Evolutionary conservation across 371 early-diverging fungal genomes (phyloP).

Genomic region (Apophysomyces sp.): DNA sequence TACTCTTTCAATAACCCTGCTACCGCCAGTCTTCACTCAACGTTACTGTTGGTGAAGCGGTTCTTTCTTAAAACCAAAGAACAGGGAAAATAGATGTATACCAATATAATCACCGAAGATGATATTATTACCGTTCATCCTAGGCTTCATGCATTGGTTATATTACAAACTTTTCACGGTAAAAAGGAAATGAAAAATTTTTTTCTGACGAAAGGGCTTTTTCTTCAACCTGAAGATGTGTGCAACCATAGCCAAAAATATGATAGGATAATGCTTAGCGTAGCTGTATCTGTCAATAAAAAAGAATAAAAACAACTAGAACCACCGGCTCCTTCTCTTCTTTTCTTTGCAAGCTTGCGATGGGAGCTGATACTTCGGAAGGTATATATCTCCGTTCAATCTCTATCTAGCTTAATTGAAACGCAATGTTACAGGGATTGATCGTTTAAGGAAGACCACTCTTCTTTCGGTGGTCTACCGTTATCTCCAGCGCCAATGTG

Average conservation of each 20-base stretch:
- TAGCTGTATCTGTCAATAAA: not conserved
- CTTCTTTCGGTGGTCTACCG: constrained; percentile 6
- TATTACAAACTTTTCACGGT: constrained; percentile 6
- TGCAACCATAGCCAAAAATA: not conserved
- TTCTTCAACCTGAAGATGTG: constrained; percentile 3
- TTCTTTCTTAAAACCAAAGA: constrained; percentile 23
- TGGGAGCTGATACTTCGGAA: not conserved
- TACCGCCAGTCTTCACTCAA: constrained; percentile 30
- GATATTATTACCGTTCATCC: constrained; percentile 25
- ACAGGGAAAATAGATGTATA: constrained; percentile 26
- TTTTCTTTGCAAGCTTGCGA: not conserved
- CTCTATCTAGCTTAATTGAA: constrained; percentile 1
- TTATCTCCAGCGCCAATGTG: constrained; percentile 14
- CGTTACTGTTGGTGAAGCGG: constrained; percentile 16
- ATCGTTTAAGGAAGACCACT: not conserved
- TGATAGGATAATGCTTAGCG: not conserved
- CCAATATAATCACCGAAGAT: constrained; percentile 40
- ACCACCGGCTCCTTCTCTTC: not conserved
- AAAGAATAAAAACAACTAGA: not conserved
- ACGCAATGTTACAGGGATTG: not conserved
- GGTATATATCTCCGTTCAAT: not conserved
- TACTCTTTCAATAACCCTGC: constrained; percentile 28
- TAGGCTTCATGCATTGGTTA: constrained; percentile 44
- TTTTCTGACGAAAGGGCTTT: not conserved
- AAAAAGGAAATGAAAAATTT: constrained; percentile 14